Evolutionary conservation across 768 basidiomycete genomes (phyloP).

Genomic region (Pseudohyphozyma bogoriensis): DNA sequence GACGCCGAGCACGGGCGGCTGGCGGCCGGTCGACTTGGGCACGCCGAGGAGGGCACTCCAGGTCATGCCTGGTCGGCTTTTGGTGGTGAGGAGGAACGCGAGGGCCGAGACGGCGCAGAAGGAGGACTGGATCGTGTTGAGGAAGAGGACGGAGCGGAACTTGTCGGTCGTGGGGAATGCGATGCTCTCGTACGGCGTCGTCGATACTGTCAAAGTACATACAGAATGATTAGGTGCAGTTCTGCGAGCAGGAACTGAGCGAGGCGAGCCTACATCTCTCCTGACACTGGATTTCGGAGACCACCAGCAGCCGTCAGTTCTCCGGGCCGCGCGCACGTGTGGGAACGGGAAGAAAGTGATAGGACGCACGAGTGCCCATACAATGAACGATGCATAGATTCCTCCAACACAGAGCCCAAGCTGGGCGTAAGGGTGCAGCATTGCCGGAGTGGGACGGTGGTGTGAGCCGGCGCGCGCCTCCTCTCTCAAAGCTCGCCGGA

Average conservation of each 20-base stretch:
- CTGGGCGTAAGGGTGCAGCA: conserved; percentile 5
- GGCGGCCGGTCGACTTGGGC: conserved; percentile 24
- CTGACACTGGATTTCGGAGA: conserved; percentile 71
- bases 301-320: conserved; percentile 36
- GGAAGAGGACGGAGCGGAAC: conserved; percentile 74
- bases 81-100: conserved; percentile 39
- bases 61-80: neutral
- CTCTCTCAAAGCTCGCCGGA: too few species aligned
- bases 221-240: neutral
- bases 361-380: conserved; percentile 41
- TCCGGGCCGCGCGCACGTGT: too few species aligned
- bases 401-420: conserved; percentile 66
- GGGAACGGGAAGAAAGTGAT: neutral
- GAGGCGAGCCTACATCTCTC: conserved; percentile 78
- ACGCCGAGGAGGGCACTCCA: conserved; percentile 13
- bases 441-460: too few species aligned
- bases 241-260: too few species aligned
- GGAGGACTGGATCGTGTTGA: conserved; percentile 74
- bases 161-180: conserved; percentile 44
- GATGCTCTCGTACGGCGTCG: conserved; percentile 34
- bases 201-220: conserved; percentile 13
- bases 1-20: too few species aligned
- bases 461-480: too few species aligned
- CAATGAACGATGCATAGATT: conserved; percentile 88
- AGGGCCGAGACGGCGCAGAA: conserved; percentile 67